phyloP scores from a whole-genome alignment of 2,329 filamentous ascomycete genomes.

The Shiraia sp. region DNA sequence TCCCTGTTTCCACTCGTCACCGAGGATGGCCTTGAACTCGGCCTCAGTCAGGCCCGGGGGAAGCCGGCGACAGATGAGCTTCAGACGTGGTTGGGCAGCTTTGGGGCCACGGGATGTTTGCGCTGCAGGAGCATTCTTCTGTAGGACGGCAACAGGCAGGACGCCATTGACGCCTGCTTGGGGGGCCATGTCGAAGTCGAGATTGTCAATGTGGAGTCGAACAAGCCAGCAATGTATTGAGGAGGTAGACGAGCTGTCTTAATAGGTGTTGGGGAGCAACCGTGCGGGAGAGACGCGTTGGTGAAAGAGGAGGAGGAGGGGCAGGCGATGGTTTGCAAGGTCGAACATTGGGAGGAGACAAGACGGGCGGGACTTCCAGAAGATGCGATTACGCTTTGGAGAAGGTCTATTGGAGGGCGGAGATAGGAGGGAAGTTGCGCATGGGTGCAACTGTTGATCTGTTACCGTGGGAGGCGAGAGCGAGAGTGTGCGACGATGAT shows the following conservation, averaged over 20 bases:
- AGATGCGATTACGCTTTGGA: no score
- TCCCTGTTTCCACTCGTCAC: constrained; percentile 80
- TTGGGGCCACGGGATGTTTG: constrained; percentile 41
- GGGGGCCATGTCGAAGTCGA: constrained; percentile 29
- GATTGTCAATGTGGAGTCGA: constrained; percentile 3
- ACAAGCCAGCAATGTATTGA: not conserved
- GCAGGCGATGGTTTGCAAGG: not conserved
- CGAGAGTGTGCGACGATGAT: no score
- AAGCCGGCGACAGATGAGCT: constrained; percentile 81
- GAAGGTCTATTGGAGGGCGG: no score
- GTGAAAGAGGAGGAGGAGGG: constrained; percentile 1
- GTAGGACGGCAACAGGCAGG: constrained; percentile 42
- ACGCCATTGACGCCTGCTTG: constrained; percentile 43
- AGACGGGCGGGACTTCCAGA: not conserved
- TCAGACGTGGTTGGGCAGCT: constrained; percentile 67
- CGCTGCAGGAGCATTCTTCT: constrained; percentile 36
- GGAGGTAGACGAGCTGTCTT: not conserved
- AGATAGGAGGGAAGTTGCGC: no score
- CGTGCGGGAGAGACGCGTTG: not conserved
- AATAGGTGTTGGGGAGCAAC: not conserved
- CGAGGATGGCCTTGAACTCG: constrained; percentile 74
- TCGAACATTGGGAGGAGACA: constrained; percentile 4
- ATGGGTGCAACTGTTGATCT: no score
- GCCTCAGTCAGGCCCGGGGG: constrained; percentile 80
- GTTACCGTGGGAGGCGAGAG: no score